A percentile compares a stretch with the other conserved stretches of the same genome.
Conservation (phyloP, 257 asterid species). For the Forsythia viridissima region DNA sequence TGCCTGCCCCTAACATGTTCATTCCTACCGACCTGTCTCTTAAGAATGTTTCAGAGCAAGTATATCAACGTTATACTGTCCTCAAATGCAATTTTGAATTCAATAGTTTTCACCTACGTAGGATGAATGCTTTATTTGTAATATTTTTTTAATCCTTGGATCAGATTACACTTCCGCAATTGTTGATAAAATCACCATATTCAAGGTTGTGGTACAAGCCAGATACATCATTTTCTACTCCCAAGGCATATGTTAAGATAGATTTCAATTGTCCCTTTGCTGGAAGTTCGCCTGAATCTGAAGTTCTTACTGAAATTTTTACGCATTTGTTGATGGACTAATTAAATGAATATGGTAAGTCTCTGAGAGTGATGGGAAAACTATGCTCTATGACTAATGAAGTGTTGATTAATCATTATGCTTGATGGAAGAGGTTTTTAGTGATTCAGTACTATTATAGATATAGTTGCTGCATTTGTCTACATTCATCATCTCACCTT, state of each 20-base stretch:
- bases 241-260: slow-evolving; percentile 85
- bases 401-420: neutral
- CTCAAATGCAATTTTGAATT: slow-evolving; percentile 3
- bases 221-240: slow-evolving; percentile 76
- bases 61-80: slow-evolving; percentile 33
- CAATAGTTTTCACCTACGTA: slow-evolving; percentile 20
- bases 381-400: slow-evolving; percentile 4
- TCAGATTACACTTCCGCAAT: slow-evolving; percentile 66
- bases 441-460: neutral
- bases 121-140: slow-evolving; percentile 27
- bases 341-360: slow-evolving; percentile 91
- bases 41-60: slow-evolving; percentile 61
- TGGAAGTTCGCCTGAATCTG: slow-evolving; percentile 86
- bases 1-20: slow-evolving; percentile 78
- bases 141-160: slow-evolving; percentile 27
- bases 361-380: slow-evolving; percentile 14
- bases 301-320: slow-evolving; percentile 79
- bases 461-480: neutral
- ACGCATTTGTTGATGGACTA: slow-evolving; percentile 89
- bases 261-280: slow-evolving; percentile 86
- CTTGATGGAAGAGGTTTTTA: neutral
- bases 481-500: slow-evolving; percentile 19
- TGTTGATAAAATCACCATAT: slow-evolving; percentile 72
- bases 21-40: slow-evolving; percentile 92
- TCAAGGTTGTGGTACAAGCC: slow-evolving; percentile 98